These are phyloP conservation scores for Fusarium verticillioides DNA, from an alignment of 2,329 filamentous ascomycete species.

Conservation along the genomic window DNA sequence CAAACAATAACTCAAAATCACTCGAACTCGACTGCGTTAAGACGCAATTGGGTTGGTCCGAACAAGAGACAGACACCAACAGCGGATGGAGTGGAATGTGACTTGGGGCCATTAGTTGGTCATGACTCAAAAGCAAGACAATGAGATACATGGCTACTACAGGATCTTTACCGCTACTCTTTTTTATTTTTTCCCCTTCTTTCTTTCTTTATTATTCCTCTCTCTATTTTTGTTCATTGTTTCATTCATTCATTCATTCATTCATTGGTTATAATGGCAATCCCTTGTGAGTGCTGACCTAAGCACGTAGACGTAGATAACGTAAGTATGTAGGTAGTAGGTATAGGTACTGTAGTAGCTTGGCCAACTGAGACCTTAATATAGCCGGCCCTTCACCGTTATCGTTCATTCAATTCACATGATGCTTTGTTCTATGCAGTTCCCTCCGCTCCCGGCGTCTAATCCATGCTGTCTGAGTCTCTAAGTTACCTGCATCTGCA, in stretches of 20 bases:
- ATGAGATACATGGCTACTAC: conserved; percentile 5
- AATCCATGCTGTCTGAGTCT: conserved; percentile 8
- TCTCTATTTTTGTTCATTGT: conserved; percentile 2
- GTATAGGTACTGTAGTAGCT: background rate
- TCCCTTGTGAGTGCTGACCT: background rate
- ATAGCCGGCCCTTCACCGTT: background rate
- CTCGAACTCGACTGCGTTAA: conserved; percentile 1
- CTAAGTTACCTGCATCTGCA: conserved; percentile 31
- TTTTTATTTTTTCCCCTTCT: background rate
- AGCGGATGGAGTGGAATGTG: conserved; percentile 43
- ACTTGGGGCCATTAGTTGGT: conserved; percentile 20
- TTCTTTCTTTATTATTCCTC: background rate
- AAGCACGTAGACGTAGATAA: background rate
- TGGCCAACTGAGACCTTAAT: background rate
- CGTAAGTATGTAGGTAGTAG: background rate
- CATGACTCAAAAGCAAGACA: conserved; percentile 45
- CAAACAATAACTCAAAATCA: background rate
- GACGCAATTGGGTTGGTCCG: conserved; percentile 42
- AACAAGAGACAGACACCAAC: conserved; percentile 36
- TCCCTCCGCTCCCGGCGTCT: conserved; percentile 40
- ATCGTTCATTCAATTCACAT: conserved; percentile 40
- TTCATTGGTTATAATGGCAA: background rate
- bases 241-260: background rate
- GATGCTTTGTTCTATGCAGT: conserved; percentile 38
- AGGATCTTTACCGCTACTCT: conserved; percentile 16